These are phyloP conservation scores for Dactylellina haptotyla DNA, from an alignment of 2,329 filamentous ascomycete species.

Conservation along the genomic window DNA sequence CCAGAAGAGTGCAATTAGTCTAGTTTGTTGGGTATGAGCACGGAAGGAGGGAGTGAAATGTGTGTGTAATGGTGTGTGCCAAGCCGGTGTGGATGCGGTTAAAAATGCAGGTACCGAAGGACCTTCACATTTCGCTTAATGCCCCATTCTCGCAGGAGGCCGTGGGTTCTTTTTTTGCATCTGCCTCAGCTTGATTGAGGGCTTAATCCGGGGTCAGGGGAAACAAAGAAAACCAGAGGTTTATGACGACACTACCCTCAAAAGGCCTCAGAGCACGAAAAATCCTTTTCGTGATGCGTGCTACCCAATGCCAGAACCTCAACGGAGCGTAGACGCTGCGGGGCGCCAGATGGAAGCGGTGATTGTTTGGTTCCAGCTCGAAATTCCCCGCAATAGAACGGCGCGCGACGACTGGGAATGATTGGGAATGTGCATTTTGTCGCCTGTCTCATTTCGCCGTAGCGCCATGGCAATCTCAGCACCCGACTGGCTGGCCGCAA, in stretches of 20 bases:
- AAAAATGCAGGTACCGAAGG: constrained; percentile 48
- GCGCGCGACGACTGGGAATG: constrained; percentile 20
- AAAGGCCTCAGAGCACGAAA: too few species aligned
- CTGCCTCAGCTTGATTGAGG: not conserved
- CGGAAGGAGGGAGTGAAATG: constrained; percentile 11
- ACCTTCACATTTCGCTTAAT: constrained; percentile 52
- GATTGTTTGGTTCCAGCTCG: not conserved
- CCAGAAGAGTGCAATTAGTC: too few species aligned
- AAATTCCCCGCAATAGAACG: constrained; percentile 33
- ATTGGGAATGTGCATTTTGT: constrained; percentile 50
- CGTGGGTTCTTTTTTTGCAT: constrained; percentile 19
- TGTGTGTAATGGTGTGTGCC: constrained; percentile 22
- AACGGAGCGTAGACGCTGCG: too few species aligned
- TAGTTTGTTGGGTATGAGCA: not conserved
- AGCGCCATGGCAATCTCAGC: constrained; percentile 39
- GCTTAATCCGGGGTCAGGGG: constrained; percentile 9
- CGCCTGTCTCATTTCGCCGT: constrained; percentile 26
- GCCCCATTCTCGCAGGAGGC: constrained; percentile 4
- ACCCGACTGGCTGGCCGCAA: constrained; percentile 24
- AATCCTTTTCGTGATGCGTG: too few species aligned
- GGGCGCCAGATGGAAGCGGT: not conserved
- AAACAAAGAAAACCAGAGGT: not conserved
- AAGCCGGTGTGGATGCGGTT: constrained; percentile 46
- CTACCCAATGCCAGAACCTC: too few species aligned
- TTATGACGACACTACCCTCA: not conserved